phyloP scores from a whole-genome alignment of 176 grass and related monocot species.

The Microstegium vimineum region DNA sequence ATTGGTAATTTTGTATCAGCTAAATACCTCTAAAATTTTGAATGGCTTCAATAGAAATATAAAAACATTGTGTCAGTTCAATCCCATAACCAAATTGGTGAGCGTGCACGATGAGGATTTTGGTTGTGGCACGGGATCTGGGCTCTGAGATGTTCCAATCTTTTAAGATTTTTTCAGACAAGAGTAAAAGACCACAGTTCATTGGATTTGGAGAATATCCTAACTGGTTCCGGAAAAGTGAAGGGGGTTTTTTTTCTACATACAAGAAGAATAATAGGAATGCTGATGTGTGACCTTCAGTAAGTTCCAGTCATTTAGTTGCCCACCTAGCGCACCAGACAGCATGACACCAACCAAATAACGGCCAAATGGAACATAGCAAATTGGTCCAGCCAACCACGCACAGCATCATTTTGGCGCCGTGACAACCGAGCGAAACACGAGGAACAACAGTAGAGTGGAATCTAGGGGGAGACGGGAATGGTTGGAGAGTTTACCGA shows the following conservation, averaged over 20 bases:
- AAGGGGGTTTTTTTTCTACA: background rate
- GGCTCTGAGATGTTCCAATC: no score
- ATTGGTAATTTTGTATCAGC: background rate
- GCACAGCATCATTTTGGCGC: background rate
- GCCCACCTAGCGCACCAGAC: background rate
- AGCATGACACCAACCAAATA: background rate
- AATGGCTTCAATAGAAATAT: background rate
- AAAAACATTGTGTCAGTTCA: background rate
- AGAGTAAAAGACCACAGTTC: background rate
- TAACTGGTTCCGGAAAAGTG: background rate
- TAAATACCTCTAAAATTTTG: background rate
- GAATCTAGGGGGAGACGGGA: background rate
- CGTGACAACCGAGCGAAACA: background rate
- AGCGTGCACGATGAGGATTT: no score
- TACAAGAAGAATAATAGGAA: background rate
- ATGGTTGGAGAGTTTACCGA: conserved; percentile 31
- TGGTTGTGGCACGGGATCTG: background rate
- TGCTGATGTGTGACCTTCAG: no score
- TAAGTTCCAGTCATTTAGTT: background rate
- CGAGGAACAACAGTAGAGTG: background rate
- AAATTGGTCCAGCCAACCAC: background rate
- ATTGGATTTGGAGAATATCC: background rate
- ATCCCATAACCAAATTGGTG: background rate
- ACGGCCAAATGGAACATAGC: background rate
- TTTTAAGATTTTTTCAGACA: background rate